Base-by-base conservation (phyloP, 345 rosid genomes). In the Eutrema yunnanense region DNA sequence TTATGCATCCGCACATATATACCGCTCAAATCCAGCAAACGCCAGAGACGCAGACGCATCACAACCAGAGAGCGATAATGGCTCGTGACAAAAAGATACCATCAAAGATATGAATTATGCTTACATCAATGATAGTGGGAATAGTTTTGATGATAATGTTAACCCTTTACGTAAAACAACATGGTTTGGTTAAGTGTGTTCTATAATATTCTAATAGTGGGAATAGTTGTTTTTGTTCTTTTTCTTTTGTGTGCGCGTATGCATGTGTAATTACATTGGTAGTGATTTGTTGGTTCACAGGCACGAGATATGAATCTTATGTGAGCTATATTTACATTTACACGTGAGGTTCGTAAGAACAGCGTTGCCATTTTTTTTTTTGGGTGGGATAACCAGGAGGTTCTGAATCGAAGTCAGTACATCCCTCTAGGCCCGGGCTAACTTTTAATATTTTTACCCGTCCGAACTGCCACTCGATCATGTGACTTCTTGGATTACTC, bases 1-100 rank as follows among this genome's bases (percentile, higher is more conserved):
- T 32, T 43, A 53, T 52, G 62, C 11, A 22, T 9, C 52, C 19
- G 7, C 53, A 41, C 80, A 54, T n/a, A 41, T 79, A 54, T n/a
- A 38, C 55, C 29, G 81, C 61, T 30, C 72, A 16, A 6, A 61
- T 43, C 55, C 65, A 74, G 65, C 47, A 10, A 73, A 51, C 78
- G 73, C 26, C 79, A 38, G 83, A 62, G 56, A 47, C 64, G 11
- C 77, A 75, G 42, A 85, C 67, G 52, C 85, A 78, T 41, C 72
- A 55, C 64, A 65, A 6, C 69, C 84, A 40, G 86, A 73, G 73
- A 81, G 82, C 41, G 80, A 86, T 72, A 82, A 79, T 73, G 42
- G 62, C 14, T 3, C 19, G 14, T 32, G 62, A 42, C 32, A 12
- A 67, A 49, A 67, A 29, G 0, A 34, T 54, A 54, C n/a, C 30